Evolutionary conservation across 2,329 filamentous ascomycete genomes (phyloP).

Genomic region (Chrysoporthe deuterocubensis): DNA sequence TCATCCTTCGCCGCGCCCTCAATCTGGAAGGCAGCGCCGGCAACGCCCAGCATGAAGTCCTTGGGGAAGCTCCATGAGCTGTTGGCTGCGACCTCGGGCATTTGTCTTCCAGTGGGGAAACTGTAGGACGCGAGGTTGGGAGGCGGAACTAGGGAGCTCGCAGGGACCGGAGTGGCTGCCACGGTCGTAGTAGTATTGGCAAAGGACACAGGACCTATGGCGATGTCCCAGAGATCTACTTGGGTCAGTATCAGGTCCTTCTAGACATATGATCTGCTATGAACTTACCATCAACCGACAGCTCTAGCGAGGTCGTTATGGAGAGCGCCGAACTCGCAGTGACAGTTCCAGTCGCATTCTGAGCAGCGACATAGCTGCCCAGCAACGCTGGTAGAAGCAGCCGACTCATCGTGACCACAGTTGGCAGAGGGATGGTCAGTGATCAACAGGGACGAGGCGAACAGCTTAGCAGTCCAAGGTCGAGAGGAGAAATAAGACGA

Average conservation of each 20-base stretch:
- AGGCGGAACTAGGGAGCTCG: constrained; percentile 20
- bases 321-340: constrained; percentile 9
- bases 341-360: constrained; percentile 6
- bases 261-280: too few species aligned
- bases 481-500: not conserved
- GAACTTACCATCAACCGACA: constrained; percentile 16
- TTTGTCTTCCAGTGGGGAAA: constrained; percentile 18
- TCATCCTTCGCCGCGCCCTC: constrained; percentile 24
- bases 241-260: not conserved
- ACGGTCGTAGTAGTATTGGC: constrained; percentile 23
- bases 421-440: not conserved
- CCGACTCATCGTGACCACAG: constrained; percentile 1
- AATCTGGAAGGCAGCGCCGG: constrained; percentile 20
- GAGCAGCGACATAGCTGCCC: constrained; percentile 13
- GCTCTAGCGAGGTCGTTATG: constrained; percentile 17
- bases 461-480: not conserved
- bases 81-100: constrained; percentile 9
- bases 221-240: constrained; percentile 18
- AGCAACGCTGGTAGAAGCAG: constrained; percentile 14
- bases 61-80: constrained; percentile 26
- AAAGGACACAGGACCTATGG: constrained; percentile 17
- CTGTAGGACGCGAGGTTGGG: constrained; percentile 44
- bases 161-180: constrained; percentile 10
- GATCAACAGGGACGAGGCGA: not conserved
- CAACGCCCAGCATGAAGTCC: constrained; percentile 19